phyloP scores from a whole-genome alignment of 306 rosid species.

The Castanea crenata region DNA sequence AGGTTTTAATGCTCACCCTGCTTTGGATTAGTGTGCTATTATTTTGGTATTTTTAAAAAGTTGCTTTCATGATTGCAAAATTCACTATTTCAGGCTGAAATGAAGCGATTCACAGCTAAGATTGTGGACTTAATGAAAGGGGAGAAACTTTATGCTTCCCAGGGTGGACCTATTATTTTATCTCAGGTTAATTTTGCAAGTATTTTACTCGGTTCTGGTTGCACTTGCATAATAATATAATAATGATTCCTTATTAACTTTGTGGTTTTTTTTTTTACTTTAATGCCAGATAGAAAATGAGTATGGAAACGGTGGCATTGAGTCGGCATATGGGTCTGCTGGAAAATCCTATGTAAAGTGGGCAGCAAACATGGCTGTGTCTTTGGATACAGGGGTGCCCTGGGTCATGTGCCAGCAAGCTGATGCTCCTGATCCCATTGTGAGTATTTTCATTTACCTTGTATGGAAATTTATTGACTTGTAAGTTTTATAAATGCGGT shows the following conservation, averaged over 20 bases:
- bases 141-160: slow-evolving; percentile 83
- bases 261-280: background rate
- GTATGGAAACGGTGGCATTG: slow-evolving; percentile 55
- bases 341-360: slow-evolving; percentile 72
- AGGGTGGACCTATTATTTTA: slow-evolving; percentile 92
- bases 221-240: background rate
- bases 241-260: background rate
- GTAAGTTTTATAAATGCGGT: background rate
- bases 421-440: slow-evolving; percentile 92
- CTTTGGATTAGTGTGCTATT: background rate
- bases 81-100: slow-evolving; percentile 67
- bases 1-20: slow-evolving; percentile 40
- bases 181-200: slow-evolving; percentile 64
- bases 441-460: slow-evolving; percentile 36
- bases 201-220: background rate
- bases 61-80: background rate
- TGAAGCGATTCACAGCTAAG: slow-evolving; percentile 80
- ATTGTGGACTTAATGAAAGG: slow-evolving; percentile 81
- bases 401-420: slow-evolving; percentile 98
- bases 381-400: slow-evolving; percentile 92
- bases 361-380: slow-evolving; percentile 90
- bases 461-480: background rate
- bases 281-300: slow-evolving; percentile 77
- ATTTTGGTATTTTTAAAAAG: background rate
- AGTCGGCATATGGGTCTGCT: slow-evolving; percentile 49